Base-by-base conservation (phyloP, 2,329 filamentous ascomycete species). In the Phialemonium atrogriseum region DNA sequence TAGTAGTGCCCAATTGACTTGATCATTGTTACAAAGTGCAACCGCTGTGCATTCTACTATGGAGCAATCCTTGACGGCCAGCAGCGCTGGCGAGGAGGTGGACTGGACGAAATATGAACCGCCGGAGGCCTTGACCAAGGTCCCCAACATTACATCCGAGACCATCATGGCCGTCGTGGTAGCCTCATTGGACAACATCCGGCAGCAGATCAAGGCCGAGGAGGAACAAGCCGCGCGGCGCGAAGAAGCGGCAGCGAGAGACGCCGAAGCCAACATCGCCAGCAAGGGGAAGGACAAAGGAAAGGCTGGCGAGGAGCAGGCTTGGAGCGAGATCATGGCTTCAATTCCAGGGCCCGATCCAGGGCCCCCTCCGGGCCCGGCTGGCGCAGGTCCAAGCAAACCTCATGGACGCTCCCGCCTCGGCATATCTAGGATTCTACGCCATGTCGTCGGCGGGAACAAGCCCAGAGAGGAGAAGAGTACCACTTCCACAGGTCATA, bases 41-140 rank as follows among this genome's bases (percentile, higher is more conserved):
- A n/a, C n/a, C n/a, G n/a, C n/a, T n/a, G n/a, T n/a, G n/a, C n/a
- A n/a, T n/a, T n/a, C n/a, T n/a, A 24, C 17, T 18, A 30, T 30
- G 28, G 28, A 30, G 19, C 28, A 24, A 13, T 30, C 28, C 21
- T 20, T 28, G 27, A 28, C 21, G 27, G 21, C 17, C 18, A 19
- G 27, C 16, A 13, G 11, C 15, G 47, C 54, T 11, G 37, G 48
- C 26, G 34, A 40, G 4, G 40, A 50, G 3, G 49, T 59, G 20
- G 59, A 68, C 43, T 72, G 68, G 64, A 58, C 52, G 22, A 48
- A 56, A 30, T 70, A 67, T 39, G 55, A 60, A 3, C 65, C 66
- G 4, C 70, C 70, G 0, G 41, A 46, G 9, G 59, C 55, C 1
- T 46, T 75, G 6, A 49, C 36, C 5, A 52, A 59, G 18, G 43